Conservation (phyloP, 2,329 filamentous ascomycete genomes). For the Aspergillus luchuensis region DNA sequence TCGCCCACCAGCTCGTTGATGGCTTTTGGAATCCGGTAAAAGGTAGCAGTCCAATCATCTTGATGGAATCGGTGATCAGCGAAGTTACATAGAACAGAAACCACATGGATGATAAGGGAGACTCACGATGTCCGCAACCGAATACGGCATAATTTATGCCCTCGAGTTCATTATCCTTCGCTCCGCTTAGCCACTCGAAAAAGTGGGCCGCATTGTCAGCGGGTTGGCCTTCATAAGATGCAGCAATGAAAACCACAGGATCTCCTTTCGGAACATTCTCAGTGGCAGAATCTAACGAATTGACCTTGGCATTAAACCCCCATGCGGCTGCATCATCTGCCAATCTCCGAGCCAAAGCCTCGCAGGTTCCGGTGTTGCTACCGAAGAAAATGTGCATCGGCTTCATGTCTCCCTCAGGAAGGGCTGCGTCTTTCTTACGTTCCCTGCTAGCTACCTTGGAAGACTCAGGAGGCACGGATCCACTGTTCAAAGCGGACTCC, state of each 20-base stretch:
- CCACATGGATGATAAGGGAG: not conserved
- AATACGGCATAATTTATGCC: conserved; percentile 68
- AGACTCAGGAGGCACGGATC: conserved; percentile 11
- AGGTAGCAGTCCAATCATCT: conserved; percentile 58
- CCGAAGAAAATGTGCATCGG: conserved; percentile 70
- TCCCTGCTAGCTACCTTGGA: conserved; percentile 19
- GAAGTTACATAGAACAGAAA: not conserved
- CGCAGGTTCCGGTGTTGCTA: conserved; percentile 74
- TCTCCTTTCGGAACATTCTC: conserved; percentile 61
- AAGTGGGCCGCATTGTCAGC: conserved; percentile 72
- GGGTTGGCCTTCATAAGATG: conserved; percentile 74
- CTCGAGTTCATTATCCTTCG: conserved; percentile 55
- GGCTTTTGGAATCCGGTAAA: conserved; percentile 66
- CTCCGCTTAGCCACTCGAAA: conserved; percentile 64
- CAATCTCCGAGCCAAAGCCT: conserved; percentile 66
- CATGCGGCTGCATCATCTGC: conserved; percentile 60
- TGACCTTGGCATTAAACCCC: conserved; percentile 61
- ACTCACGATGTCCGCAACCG: conserved; percentile 61
- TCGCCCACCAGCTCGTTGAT: conserved; percentile 59
- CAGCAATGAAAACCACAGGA: conserved; percentile 67
- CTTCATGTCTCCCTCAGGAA: conserved; percentile 31
- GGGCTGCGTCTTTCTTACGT: conserved; percentile 22
- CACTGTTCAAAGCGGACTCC: conserved; percentile 39
- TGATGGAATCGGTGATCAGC: conserved; percentile 11
- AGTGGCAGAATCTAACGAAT: conserved; percentile 63